Base-by-base conservation (phyloP, 2,329 filamentous ascomycete genomes). In the Helotiales sp. region DNA sequence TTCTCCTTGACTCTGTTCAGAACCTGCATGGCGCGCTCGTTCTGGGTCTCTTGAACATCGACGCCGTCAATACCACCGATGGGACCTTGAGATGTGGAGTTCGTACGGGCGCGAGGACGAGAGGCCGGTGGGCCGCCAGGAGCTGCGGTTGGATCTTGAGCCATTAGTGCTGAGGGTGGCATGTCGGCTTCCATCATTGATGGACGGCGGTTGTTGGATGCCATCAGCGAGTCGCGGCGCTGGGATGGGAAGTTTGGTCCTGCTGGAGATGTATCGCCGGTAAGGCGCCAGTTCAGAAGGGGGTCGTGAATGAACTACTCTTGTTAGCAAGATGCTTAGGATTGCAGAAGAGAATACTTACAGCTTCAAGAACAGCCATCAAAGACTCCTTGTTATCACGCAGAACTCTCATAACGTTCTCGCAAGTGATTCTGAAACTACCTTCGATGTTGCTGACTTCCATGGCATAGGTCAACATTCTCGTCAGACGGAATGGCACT, bases 381-480 rank as follows among this genome's bases (percentile, higher is more conserved):
- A 99, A 87, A 49, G 93, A 97, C 82, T 99, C 96, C 81, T 99
- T 99, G 80, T 99, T 99, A 73, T 96, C 93, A 65, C 96, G 86
- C 71, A 99, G 83, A 15, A 99, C 94, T 69, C 96, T 89, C 96
- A 99, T 99, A 60, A 97, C 95, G 74, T 97, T 94, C 81, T 99
- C 96, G 75, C 95, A 99, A 6, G 96, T 98, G 66, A 97, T 98
- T 68, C 96, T 89, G 85, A 97, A 99, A 80, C 93, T 97, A 74
- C 96, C 96, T 80, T 99, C 96, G 72, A 99, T 99, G 77, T 99
- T 99, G 86, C 94, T 97, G 64, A 99, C 96, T 82, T 99, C 96
- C 96, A 99, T 99, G 24, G 96, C 96, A 78, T 97, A 99, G 0
- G 96, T 99, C 80, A 99, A 88, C 96, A 99, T 99, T 73, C 96